phyloP scores from a whole-genome alignment of 1,139 yeast genomes.

The Protomyces gravidus region DNA sequence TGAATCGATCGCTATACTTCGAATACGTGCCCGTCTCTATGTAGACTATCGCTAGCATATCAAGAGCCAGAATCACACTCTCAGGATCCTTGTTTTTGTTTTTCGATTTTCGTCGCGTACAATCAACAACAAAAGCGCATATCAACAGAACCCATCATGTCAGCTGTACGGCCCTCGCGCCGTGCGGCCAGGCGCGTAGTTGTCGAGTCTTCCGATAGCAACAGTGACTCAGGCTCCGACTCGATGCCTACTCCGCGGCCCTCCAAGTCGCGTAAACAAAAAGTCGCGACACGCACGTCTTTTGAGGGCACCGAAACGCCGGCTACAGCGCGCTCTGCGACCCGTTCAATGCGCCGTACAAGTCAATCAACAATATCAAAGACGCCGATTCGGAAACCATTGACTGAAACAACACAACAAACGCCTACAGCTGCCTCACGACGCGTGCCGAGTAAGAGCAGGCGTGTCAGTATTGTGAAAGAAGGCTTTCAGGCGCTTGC shows the following conservation, averaged over 20 bases:
- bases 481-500: not conserved
- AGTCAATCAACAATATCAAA: not conserved
- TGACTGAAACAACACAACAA: not conserved
- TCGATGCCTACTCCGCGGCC: not conserved
- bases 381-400: not conserved
- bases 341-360: not conserved
- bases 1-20: no score
- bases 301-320: not conserved
- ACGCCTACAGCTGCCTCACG: not conserved
- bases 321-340: not conserved
- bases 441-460: not conserved
- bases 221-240: not conserved
- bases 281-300: not conserved
- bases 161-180: not conserved
- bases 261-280: not conserved
- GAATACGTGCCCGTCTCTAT: no score
- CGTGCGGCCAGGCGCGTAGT: not conserved
- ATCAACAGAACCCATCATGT: not conserved
- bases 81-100: not conserved
- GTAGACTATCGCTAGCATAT: no score
- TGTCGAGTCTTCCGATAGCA: not conserved
- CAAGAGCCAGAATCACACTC: no score
- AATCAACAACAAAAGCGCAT: not conserved
- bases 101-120: not conserved
- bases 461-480: not conserved